Percentiles rank a stretch among this genome's conserved stretches.
These are phyloP conservation scores for Begonia peltatifolia DNA, from an alignment of 306 rosid species.

Conservation along the genomic window DNA sequence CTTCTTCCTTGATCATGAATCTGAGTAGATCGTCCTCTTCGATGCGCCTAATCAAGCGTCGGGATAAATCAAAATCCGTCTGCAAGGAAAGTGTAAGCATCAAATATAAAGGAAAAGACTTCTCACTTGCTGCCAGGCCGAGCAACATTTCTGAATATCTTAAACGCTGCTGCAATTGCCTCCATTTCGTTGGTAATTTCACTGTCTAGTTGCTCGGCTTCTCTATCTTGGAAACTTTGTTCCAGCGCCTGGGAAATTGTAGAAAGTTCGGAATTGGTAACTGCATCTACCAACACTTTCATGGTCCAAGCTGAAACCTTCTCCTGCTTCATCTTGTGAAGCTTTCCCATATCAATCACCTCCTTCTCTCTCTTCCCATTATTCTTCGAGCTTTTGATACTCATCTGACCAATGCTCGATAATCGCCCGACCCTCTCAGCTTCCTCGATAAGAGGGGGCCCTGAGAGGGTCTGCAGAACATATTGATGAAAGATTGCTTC, in stretches of 20 bases:
- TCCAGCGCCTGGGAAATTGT: constrained; percentile 57
- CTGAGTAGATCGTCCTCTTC: constrained; percentile 58
- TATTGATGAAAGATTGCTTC: constrained; percentile 46
- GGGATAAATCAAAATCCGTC: background rate
- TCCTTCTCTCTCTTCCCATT: constrained; percentile 36
- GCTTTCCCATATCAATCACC: constrained; percentile 57
- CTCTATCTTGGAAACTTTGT: constrained; percentile 33
- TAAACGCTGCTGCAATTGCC: constrained; percentile 66
- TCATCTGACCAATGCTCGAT: constrained; percentile 45
- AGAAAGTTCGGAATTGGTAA: constrained; percentile 63
- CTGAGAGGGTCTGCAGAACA: constrained; percentile 63
- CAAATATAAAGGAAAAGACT: constrained; percentile 7
- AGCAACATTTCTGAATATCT: constrained; percentile 66
- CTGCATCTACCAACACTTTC: constrained; percentile 81
- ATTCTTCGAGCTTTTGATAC: constrained; percentile 51
- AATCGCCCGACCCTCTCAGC: constrained; percentile 54
- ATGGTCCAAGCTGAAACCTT: constrained; percentile 90
- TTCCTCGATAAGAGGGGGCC: constrained; percentile 51
- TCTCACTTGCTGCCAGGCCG: constrained; percentile 51
- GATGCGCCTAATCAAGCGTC: constrained; percentile 35
- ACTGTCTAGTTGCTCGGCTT: constrained; percentile 35
- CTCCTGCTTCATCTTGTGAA: constrained; percentile 70
- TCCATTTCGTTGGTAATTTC: constrained; percentile 91
- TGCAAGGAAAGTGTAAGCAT: background rate
- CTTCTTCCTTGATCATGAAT: constrained; percentile 84